Evolutionary conservation across 2,329 filamentous ascomycete species (phyloP).

Genomic region (Trichoderma atroviride): DNA sequence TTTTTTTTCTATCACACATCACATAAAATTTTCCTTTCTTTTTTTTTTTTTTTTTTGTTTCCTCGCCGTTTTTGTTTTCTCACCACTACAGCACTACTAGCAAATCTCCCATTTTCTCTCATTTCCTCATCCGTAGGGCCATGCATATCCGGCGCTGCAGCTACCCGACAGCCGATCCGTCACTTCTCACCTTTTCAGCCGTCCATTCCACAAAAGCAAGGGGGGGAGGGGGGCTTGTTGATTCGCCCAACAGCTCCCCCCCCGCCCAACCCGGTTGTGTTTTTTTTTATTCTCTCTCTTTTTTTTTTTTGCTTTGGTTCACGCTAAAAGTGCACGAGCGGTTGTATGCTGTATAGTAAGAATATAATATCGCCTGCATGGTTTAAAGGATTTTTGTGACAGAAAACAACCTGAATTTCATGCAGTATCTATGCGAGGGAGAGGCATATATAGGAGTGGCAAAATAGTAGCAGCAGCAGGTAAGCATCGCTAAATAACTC

Average conservation of each 20-base stretch:
- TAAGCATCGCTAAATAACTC: conserved; percentile 3
- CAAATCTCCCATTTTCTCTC: background rate
- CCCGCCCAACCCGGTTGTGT: background rate
- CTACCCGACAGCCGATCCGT: conserved; percentile 24
- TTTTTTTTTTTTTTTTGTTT: background rate
- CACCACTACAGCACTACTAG: too few relatives aligned
- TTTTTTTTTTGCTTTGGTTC: background rate
- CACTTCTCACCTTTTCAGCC: conserved; percentile 5
- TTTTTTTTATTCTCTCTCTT: background rate
- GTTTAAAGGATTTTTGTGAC: conserved; percentile 8
- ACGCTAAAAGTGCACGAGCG: background rate
- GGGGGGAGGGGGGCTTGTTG: too few relatives aligned
- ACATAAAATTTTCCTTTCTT: background rate
- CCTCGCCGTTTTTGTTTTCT: background rate
- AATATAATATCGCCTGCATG: conserved; percentile 3
- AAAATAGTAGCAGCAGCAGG: background rate
- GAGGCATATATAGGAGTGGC: background rate
- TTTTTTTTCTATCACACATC: background rate
- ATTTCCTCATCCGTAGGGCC: conserved; percentile 15
- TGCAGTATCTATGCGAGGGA: conserved; percentile 2
- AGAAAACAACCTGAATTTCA: background rate
- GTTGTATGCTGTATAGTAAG: background rate
- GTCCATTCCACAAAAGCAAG: background rate
- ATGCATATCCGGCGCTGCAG: conserved; percentile 21
- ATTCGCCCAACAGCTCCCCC: background rate